Conservation (phyloP, 305 asterid species). For the Fraxinus sp. region DNA sequence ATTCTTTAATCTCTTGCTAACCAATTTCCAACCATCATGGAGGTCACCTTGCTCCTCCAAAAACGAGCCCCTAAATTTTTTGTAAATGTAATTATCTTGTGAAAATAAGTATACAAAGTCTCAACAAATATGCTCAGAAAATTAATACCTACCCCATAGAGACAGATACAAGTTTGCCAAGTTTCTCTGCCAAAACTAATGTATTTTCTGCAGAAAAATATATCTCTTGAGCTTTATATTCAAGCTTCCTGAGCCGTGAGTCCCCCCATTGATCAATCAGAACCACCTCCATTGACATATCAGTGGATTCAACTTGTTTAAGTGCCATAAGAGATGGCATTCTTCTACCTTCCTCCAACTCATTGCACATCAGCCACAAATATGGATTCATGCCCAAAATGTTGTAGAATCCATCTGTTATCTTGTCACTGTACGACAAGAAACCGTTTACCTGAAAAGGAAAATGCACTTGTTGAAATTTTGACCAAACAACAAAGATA, state of each 20-base stretch:
- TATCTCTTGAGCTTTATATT: conserved; percentile 82
- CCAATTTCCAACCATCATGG: conserved; percentile 61
- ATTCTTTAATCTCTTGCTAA: conserved; percentile 58
- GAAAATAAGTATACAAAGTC: conserved; percentile 14
- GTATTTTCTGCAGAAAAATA: conserved; percentile 69
- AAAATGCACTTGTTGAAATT: not conserved
- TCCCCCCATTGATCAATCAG: conserved; percentile 83
- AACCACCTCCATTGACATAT: conserved; percentile 76
- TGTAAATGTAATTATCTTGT: conserved; percentile 27
- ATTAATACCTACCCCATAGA: conserved; percentile 71
- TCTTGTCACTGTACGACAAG: conserved; percentile 74
- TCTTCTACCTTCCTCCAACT: conserved; percentile 60
- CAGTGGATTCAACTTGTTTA: conserved; percentile 56
- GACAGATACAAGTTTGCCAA: conserved; percentile 87
- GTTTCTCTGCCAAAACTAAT: conserved; percentile 66
- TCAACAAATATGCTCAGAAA: not conserved
- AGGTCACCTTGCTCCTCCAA: conserved; percentile 85
- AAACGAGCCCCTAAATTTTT: conserved; percentile 74
- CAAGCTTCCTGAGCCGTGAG: conserved; percentile 74
- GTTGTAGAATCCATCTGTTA: conserved; percentile 87
- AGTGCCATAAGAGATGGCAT: conserved; percentile 73
- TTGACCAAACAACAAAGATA: not conserved
- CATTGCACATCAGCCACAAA: conserved; percentile 87
- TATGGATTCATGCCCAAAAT: conserved; percentile 88
- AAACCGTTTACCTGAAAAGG: conserved; percentile 72